A percentile compares a stretch with the other conserved stretches of the same genome.
phyloP scores from a whole-genome alignment of 2,329 filamentous ascomycete species.

The Nectriaceae sp. region DNA sequence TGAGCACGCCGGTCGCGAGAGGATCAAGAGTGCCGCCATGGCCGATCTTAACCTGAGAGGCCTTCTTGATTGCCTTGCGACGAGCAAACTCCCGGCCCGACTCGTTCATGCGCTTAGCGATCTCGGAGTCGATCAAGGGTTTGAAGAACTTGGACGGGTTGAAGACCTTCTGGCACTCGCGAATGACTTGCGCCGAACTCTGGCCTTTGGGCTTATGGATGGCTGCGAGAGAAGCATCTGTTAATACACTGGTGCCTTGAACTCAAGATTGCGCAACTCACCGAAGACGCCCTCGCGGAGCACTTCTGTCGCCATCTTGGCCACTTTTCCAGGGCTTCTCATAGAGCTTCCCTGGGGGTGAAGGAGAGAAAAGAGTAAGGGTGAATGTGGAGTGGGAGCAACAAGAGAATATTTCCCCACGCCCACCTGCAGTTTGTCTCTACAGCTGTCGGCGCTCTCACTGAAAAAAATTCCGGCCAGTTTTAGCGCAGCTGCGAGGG shows the following conservation, averaged over 20 bases:
- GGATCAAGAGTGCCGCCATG: constrained; percentile 96
- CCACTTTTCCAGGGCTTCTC: constrained; percentile 32
- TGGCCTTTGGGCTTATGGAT: constrained; percentile 90
- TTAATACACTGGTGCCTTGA: not conserved
- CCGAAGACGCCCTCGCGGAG: constrained; percentile 61
- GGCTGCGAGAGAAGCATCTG: constrained; percentile 51
- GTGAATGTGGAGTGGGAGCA: constrained; percentile 13
- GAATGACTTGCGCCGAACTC: constrained; percentile 87
- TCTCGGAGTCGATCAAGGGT: constrained; percentile 71
- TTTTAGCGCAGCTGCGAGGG: not conserved
- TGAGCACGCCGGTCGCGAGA: constrained; percentile 88
- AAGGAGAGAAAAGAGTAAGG: constrained; percentile 6
- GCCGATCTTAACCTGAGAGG: constrained; percentile 83
- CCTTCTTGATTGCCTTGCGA: constrained; percentile 57
- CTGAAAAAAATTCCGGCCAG: not conserved
- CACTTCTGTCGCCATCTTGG: constrained; percentile 56
- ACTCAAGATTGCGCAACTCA: constrained; percentile 35
- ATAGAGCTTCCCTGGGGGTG: constrained; percentile 28
- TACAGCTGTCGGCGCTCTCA: not conserved
- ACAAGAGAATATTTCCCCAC: constrained; percentile 1
- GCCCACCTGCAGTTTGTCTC: not conserved
- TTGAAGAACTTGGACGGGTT: constrained; percentile 78
- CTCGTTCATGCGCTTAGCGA: constrained; percentile 56
- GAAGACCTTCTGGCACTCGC: constrained; percentile 83
- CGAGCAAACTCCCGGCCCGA: constrained; percentile 60